A percentile compares a stretch with the other conserved stretches of the same genome.
phyloP scores from a whole-genome alignment of 805 yeast genomes.

The Wickerhamomyces queroliae region DNA sequence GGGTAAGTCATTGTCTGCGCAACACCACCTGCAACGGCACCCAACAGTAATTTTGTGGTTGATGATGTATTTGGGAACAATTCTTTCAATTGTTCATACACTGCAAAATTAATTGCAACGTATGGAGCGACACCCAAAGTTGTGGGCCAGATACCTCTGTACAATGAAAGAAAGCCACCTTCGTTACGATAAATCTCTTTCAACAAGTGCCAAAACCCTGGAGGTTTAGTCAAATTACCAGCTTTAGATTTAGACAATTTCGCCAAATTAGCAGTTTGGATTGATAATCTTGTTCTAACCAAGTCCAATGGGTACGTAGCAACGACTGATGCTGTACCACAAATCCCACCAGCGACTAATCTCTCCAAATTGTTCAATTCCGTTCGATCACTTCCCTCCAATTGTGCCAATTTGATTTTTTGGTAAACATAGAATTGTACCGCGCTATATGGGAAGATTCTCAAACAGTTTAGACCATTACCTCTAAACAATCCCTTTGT shows the following conservation, averaged over 20 bases:
- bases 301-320: constrained; percentile 91
- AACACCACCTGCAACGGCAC: constrained; percentile 83
- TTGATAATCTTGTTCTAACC: constrained; percentile 81
- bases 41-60: constrained; percentile 59
- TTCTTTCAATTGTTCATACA: constrained; percentile 78
- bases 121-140: constrained; percentile 94
- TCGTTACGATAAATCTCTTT: constrained; percentile 59
- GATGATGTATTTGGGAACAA: constrained; percentile 37
- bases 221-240: constrained; percentile 40
- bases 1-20: constrained; percentile 93
- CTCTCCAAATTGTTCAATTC: constrained; percentile 52
- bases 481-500: constrained; percentile 86
- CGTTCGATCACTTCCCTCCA: constrained; percentile 21
- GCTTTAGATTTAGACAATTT: constrained; percentile 38
- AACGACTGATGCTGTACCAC: constrained; percentile 74
- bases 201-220: constrained; percentile 62
- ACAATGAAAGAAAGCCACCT: constrained; percentile 77
- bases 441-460: constrained; percentile 92
- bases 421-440: constrained; percentile 90
- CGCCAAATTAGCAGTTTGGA: constrained; percentile 71
- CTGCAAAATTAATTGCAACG: constrained; percentile 87
- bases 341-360: constrained; percentile 69
- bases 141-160: constrained; percentile 87
- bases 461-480: constrained; percentile 80
- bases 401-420: constrained; percentile 38